These are phyloP conservation scores for Zalaria obscura DNA, from an alignment of 2,329 filamentous ascomycete genomes.

Conservation along the genomic window DNA sequence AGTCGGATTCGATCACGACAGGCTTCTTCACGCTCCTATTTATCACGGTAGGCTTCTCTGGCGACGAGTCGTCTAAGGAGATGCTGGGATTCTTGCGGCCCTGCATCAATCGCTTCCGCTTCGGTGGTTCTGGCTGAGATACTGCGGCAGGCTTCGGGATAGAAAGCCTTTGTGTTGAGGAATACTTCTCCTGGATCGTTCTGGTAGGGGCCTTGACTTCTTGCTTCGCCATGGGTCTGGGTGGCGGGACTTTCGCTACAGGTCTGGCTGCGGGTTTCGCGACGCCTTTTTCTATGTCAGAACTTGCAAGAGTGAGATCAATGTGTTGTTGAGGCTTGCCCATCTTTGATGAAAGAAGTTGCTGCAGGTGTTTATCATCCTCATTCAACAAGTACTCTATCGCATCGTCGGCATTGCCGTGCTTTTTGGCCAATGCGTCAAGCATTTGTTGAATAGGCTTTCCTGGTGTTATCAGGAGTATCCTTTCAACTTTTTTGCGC, in stretches of 20 bases:
- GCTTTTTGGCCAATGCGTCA: conserved; percentile 34
- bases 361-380: conserved; percentile 16
- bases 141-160: conserved; percentile 4
- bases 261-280: conserved; percentile 9
- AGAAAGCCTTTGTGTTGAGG: conserved; percentile 3
- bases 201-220: conserved; percentile 39
- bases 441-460: conserved; percentile 33
- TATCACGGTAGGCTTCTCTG: conserved; percentile 5
- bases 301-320: conserved; percentile 17
- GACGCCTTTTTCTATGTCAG: conserved; percentile 20
- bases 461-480: conserved; percentile 34
- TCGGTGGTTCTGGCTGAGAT: conserved; percentile 13
- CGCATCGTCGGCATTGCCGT: conserved; percentile 37
- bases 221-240: conserved; percentile 38
- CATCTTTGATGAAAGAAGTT: too few species aligned
- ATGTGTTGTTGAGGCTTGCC: conserved; percentile 3
- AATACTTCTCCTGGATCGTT: conserved; percentile 34
- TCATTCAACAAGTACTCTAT: conserved; percentile 25
- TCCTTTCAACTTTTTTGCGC: conserved; percentile 36
- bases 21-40: conserved; percentile 8
- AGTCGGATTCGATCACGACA: conserved; percentile 20
- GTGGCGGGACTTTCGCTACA: conserved; percentile 9
- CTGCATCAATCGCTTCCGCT: conserved; percentile 30
- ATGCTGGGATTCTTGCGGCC: conserved; percentile 27
- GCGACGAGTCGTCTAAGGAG: conserved; percentile 9